A percentile compares a stretch with the other conserved stretches of the same genome.
Evolutionary conservation across 1,284 basidiomycete genomes (phyloP).

Genomic region (Exsudoporus floridanus): DNA sequence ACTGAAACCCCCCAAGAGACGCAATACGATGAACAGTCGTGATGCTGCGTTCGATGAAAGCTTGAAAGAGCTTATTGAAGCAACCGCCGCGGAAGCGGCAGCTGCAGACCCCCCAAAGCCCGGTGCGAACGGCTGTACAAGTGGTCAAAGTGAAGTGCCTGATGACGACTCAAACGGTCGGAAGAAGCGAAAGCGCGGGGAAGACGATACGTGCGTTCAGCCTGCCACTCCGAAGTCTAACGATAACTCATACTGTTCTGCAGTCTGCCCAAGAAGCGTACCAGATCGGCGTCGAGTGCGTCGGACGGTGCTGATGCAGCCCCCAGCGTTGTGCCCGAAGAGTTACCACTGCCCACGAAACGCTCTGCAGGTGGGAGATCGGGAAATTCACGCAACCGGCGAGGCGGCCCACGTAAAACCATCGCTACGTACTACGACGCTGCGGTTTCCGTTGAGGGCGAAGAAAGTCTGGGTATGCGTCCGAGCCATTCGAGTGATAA

Average conservation of each 20-base stretch:
- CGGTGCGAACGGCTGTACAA: slow-evolving; percentile 28
- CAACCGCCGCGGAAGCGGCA: slow-evolving; percentile 65
- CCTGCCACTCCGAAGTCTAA: slow-evolving; percentile 9
- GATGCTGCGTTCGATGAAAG: slow-evolving; percentile 94
- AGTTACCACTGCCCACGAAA: slow-evolving; percentile 37
- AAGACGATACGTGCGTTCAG: slow-evolving; percentile 63
- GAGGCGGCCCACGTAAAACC: slow-evolving; percentile 37
- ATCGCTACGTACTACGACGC: slow-evolving; percentile 38
- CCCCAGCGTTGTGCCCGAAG: slow-evolving; percentile 43
- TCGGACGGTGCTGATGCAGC: slow-evolving; percentile 52
- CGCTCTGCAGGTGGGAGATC: slow-evolving; percentile 32
- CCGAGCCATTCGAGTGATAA: slow-evolving; percentile 12
- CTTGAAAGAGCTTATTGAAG: slow-evolving; percentile 67
- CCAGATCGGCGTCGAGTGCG: slow-evolving; percentile 65
- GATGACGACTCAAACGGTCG: slow-evolving; percentile 49
- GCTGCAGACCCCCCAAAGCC: slow-evolving; percentile 37
- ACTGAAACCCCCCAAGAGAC: slow-evolving; percentile 70
- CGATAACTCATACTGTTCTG: slow-evolving; percentile 15
- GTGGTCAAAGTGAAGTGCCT: slow-evolving; percentile 42
- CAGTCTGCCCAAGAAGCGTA: slow-evolving; percentile 63
- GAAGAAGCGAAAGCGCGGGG: slow-evolving; percentile 73
- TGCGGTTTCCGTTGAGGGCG: slow-evolving; percentile 49
- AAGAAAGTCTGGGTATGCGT: slow-evolving; percentile 68
- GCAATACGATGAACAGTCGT: slow-evolving; percentile 97
- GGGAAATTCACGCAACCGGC: slow-evolving; percentile 39